Percentiles rank a stretch among this genome's conserved stretches.
These are phyloP conservation scores for Sphagnum tenellum DNA, from an alignment of 225 moss, liverwort and hornwort species.

Conservation along the genomic window DNA sequence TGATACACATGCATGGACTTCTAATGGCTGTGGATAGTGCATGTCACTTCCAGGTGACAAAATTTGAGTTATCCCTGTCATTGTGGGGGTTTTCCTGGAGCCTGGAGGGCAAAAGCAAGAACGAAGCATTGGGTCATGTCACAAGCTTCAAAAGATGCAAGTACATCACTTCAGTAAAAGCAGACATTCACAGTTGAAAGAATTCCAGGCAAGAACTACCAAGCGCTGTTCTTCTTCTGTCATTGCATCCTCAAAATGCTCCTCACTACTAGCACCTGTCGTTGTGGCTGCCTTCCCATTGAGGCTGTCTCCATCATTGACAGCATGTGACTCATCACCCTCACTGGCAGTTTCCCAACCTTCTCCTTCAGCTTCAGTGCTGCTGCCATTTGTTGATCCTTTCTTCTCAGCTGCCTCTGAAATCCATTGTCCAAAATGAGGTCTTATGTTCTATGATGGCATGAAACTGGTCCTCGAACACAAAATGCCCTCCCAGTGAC, in stretches of 20 bases:
- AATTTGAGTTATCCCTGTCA: too few species aligned
- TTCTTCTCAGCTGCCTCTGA: conserved; percentile 18
- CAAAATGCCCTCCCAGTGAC: too few species aligned
- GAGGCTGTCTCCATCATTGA: conserved; percentile 6
- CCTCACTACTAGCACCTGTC: conserved; percentile 19
- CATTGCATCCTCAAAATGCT: conserved; percentile 33
- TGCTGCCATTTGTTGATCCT: conserved; percentile 8
- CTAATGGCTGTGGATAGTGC: too few species aligned
- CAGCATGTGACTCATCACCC: conserved; percentile 29
- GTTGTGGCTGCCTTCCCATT: conserved; percentile 14
- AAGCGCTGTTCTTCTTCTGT: conserved; percentile 40
- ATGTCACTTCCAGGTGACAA: too few species aligned
- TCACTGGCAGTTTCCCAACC: conserved; percentile 89
- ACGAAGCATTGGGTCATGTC: too few species aligned
- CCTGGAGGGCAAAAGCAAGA: too few species aligned
- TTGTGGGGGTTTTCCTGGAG: too few species aligned
- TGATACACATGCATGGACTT: too few species aligned
- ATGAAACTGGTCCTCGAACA: too few species aligned
- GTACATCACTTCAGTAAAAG: neutral
- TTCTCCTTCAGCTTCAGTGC: conserved; percentile 44
- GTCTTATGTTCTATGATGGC: too few species aligned
- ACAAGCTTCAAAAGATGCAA: too few species aligned
- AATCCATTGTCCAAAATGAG: too few species aligned
- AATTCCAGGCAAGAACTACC: conserved; percentile 14
- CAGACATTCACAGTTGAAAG: neutral